Conservation (phyloP, 2,329 filamentous ascomycete genomes). For the Balansia obtecta region DNA sequence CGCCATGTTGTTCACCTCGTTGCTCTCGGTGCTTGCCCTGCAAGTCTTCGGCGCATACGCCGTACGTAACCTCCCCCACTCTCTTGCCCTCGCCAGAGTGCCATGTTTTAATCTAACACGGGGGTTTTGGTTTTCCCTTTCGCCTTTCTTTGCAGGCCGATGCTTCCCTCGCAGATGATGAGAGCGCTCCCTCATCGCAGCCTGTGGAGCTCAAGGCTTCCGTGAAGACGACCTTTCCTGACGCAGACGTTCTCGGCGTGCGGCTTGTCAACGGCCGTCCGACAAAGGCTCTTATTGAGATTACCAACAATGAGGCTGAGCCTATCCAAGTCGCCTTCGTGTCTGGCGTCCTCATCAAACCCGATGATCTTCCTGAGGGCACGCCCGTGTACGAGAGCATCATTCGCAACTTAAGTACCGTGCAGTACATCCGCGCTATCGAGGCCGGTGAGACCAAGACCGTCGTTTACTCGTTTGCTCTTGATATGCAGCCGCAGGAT, state of each 20-base stretch:
- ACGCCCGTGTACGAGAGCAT: constrained; percentile 39
- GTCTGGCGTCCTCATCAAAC: constrained; percentile 57
- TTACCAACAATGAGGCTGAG: constrained; percentile 71
- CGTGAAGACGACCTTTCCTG: constrained; percentile 49
- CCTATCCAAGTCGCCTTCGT: constrained; percentile 67
- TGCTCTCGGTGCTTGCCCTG: constrained; percentile 6
- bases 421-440: constrained; percentile 61
- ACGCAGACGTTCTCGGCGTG: constrained; percentile 79
- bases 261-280: constrained; percentile 90
- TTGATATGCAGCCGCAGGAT: constrained; percentile 88
- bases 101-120: not conserved
- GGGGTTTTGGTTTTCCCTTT: no score
- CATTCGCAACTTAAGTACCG: constrained; percentile 73
- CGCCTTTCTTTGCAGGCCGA: constrained; percentile 4
- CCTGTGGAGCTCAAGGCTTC: constrained; percentile 31
- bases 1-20: constrained; percentile 7
- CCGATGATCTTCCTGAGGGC: constrained; percentile 35
- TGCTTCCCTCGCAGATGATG: constrained; percentile 4
- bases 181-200: not conserved
- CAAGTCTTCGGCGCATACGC: constrained; percentile 6
- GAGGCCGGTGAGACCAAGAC: constrained; percentile 64
- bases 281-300: constrained; percentile 68
- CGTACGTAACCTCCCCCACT: not conserved
- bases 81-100: not conserved
- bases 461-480: constrained; percentile 72